Percentiles rank a stretch among this genome's conserved stretches.
phyloP scores from a whole-genome alignment of 768 basidiomycete genomes.

The Chalciporus sphaerocephalus region DNA sequence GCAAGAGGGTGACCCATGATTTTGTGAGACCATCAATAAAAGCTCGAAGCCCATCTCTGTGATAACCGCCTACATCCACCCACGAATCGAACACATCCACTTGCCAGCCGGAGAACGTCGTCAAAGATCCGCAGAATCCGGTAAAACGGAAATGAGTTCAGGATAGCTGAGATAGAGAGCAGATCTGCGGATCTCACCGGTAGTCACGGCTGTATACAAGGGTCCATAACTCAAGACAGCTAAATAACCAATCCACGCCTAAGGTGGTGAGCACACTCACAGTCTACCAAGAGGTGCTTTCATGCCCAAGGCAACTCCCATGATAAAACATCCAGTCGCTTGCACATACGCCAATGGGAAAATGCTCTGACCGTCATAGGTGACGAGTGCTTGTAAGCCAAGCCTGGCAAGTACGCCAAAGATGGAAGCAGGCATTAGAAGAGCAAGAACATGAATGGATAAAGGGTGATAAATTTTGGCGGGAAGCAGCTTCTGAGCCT shows the following conservation, averaged over 20 bases:
- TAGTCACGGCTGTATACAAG: constrained; percentile 82
- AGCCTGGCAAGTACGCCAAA: constrained; percentile 82
- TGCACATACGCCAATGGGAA: constrained; percentile 86
- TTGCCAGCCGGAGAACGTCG: constrained; percentile 97
- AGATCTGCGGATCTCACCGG: constrained; percentile 46
- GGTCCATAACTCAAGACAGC: constrained; percentile 67
- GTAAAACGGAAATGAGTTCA: constrained; percentile 1
- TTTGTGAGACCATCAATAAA: constrained; percentile 84
- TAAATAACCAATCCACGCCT: constrained; percentile 8
- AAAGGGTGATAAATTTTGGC: constrained; percentile 47
- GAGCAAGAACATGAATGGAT: constrained; percentile 58
- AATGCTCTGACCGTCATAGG: constrained; percentile 69
- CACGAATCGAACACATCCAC: constrained; percentile 82
- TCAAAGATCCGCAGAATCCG: constrained; percentile 95
- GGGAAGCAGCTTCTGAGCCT: constrained; percentile 29
- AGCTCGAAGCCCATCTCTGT: constrained; percentile 63
- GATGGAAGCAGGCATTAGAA: constrained; percentile 78
- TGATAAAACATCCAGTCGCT: constrained; percentile 82
- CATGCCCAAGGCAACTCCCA: constrained; percentile 74
- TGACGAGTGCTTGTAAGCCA: constrained; percentile 68
- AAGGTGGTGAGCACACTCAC: constrained; percentile 43
- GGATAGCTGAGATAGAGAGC: background rate
- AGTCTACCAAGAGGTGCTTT: constrained; percentile 70
- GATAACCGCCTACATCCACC: constrained; percentile 56
- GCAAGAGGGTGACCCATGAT: constrained; percentile 69